Base-by-base conservation (phyloP, 495 filamentous ascomycete genomes). In the Astrothelium macrocarpum region DNA sequence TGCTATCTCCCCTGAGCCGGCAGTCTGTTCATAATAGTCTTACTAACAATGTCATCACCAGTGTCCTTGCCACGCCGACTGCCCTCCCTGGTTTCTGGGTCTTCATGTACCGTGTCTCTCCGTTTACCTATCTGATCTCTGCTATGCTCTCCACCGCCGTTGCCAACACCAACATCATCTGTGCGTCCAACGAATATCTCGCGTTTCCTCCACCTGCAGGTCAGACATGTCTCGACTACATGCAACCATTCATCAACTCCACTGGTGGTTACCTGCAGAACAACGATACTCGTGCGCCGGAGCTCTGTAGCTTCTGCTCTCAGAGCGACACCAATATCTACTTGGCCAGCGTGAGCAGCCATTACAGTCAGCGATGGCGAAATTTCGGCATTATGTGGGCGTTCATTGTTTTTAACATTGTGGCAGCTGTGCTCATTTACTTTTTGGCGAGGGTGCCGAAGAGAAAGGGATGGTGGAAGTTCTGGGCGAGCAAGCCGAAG, bases 301-400 rank as follows among this genome's bases (percentile, higher is more conserved):
- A 34, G 7, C 53, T 66, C 23, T 78, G 76, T 67, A 46, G 49
- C 25, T 76, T 63, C 66, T 78, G 76, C 69, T 60, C 66, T 0
- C 71, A 74, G 34, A 43, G 59, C 59, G 56, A 64, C 53, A 78
- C 75, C 28, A 74, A 78, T 61, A 62, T 71, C 23, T 78, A 76
- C 65, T 64, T 78, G 29, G 28, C 53, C 26, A 43, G 31, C 31
- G 70, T 78, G 1, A 69, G 65, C 31, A 53, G 59, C 23, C 36
- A 63, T 26, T 78, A 76, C 63, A 68, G 43, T 43, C 42, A 77
- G n/a, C 65, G 53, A 25, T 78, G 76, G 76, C 63, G 76, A 53
- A 72, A 77, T 59, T 78, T 77, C 62, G 76, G 76, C 12, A 69
- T 86, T 60, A 76, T 85, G 74, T 84, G 79, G 71, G 74, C 65